phyloP scores from a whole-genome alignment of 176 grass and related monocot species.

The Calamus simplicifolius region DNA sequence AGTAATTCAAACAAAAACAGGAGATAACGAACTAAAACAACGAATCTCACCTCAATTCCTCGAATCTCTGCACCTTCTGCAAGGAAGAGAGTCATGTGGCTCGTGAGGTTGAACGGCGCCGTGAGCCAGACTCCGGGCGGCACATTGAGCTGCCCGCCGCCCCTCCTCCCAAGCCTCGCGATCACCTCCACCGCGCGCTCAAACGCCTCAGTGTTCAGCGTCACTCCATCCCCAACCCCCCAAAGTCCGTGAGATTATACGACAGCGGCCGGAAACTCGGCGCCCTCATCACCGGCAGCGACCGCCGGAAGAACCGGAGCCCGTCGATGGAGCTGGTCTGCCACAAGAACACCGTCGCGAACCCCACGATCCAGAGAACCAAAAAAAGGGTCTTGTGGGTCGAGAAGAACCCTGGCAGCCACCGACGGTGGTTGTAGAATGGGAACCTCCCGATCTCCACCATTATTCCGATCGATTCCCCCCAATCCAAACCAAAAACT shows the following conservation, averaged over 20 bases:
- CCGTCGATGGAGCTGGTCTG: constrained; percentile 42
- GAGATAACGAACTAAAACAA: too few relatives aligned
- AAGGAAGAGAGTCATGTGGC: constrained; percentile 86
- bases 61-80: constrained; percentile 70
- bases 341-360: constrained; percentile 65
- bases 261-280: constrained; percentile 41
- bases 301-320: constrained; percentile 2
- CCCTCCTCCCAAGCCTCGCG: constrained; percentile 25
- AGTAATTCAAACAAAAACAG: too few relatives aligned
- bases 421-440: constrained; percentile 28
- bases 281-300: constrained; percentile 12
- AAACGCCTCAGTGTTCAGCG: constrained; percentile 70
- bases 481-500: not conserved
- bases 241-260: constrained; percentile 79
- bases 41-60: constrained; percentile 52
- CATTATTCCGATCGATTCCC: constrained; percentile 14
- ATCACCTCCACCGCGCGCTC: constrained; percentile 67
- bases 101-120: constrained; percentile 88
- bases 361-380: constrained; percentile 50
- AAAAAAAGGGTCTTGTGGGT: constrained; percentile 46
- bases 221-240: constrained; percentile 58
- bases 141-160: constrained; percentile 81
- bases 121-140: constrained; percentile 68
- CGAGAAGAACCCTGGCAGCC: constrained; percentile 31
- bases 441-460: constrained; percentile 44